phyloP scores from a whole-genome alignment of 2,329 filamentous ascomycete genomes.

The Ploettnerulaceae sp. region DNA sequence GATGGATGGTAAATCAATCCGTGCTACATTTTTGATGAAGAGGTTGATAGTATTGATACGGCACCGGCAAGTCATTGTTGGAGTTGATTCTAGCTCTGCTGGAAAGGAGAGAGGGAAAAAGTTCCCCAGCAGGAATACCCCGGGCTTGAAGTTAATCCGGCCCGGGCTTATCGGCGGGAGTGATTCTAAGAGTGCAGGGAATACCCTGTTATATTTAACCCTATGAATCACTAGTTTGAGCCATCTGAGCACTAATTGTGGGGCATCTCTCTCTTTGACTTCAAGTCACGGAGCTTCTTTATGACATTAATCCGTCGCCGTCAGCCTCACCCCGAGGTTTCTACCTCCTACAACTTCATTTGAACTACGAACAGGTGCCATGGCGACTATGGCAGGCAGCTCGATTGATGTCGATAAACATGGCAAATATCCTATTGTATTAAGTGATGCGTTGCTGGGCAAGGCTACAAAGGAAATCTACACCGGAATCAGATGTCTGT shows the following conservation, averaged over 20 bases:
- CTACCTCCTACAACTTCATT: background rate
- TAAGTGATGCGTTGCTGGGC: constrained; percentile 57
- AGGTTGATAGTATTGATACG: constrained; percentile 25
- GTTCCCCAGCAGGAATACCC: no score
- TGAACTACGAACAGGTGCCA: background rate
- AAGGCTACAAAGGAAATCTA: constrained; percentile 51
- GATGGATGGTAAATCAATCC: constrained; percentile 26
- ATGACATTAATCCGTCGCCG: background rate
- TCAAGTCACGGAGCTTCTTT: background rate
- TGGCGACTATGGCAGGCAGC: constrained; percentile 18
- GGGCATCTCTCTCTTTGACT: background rate
- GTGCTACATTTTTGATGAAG: constrained; percentile 31
- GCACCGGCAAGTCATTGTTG: constrained; percentile 31
- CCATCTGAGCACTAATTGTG: no score
- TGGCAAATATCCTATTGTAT: constrained; percentile 58
- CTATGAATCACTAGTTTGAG: no score
- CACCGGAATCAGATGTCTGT: constrained; percentile 61
- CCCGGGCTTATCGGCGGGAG: no score
- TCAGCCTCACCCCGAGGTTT: background rate
- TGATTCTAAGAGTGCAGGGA: no score
- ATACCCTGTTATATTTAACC: no score
- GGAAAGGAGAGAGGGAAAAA: constrained; percentile 6
- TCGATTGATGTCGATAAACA: constrained; percentile 54
- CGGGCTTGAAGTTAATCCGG: no score
- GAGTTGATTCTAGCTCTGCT: background rate